Conservation (phyloP, 371 early-diverging fungal genomes). For the Coemansia linderi region DNA sequence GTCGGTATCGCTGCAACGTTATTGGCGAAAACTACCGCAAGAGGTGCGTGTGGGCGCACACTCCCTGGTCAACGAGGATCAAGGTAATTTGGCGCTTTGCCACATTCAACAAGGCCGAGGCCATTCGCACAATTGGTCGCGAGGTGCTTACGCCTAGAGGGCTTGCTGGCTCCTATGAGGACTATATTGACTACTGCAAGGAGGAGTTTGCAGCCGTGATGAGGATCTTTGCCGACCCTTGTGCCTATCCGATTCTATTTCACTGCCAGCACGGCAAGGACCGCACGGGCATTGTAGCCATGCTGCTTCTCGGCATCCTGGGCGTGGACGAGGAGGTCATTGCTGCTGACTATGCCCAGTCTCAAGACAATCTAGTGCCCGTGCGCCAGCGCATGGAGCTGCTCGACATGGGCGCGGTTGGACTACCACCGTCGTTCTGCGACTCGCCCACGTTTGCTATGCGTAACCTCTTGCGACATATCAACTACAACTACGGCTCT, state of each 20-base stretch:
- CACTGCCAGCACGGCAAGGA: slow-evolving; percentile 92
- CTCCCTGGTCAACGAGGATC: slow-evolving; percentile 44
- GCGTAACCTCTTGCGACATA: slow-evolving; percentile 31
- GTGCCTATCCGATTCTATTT: slow-evolving; percentile 69
- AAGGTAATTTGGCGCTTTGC: slow-evolving; percentile 48
- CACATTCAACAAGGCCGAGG: slow-evolving; percentile 54
- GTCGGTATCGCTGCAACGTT: slow-evolving; percentile 51
- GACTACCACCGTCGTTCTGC: slow-evolving; percentile 61
- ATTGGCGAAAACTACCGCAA: slow-evolving; percentile 52
- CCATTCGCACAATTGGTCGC: slow-evolving; percentile 57
- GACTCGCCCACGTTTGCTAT: slow-evolving; percentile 61
- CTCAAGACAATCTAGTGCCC: slow-evolving; percentile 58
- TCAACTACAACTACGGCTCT: slow-evolving; percentile 37
- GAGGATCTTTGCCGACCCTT: slow-evolving; percentile 59
- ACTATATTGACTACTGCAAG: slow-evolving; percentile 61
- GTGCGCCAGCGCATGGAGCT: slow-evolving; percentile 57
- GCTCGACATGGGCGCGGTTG: slow-evolving; percentile 58
- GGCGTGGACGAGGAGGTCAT: slow-evolving; percentile 76
- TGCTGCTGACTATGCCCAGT: slow-evolving; percentile 73
- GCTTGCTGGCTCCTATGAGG: slow-evolving; percentile 63
- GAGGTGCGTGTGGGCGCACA: slow-evolving; percentile 45
- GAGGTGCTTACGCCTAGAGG: slow-evolving; percentile 62
- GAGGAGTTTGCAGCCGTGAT: slow-evolving; percentile 59
- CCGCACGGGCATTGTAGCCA: slow-evolving; percentile 79
- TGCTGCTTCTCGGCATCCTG: slow-evolving; percentile 69